phyloP scores from a whole-genome alignment of 1,284 basidiomycete species.

The Moesziomyces sp. region DNA sequence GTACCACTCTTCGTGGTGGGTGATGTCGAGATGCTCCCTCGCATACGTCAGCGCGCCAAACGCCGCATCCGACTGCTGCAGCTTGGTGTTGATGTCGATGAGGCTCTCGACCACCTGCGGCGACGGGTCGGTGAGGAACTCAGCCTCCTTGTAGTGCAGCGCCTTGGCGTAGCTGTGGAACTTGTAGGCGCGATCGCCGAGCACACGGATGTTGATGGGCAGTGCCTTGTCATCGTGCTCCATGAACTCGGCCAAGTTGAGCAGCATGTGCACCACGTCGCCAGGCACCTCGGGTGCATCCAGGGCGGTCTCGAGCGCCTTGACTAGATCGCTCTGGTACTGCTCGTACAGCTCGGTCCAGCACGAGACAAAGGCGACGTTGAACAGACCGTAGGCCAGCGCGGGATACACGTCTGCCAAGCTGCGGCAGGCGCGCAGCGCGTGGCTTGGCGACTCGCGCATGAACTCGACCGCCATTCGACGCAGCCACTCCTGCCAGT shows the following conservation, averaged over 20 bases:
- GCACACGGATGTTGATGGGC: constrained; percentile 90
- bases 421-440: constrained; percentile 92
- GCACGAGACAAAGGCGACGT: constrained; percentile 97
- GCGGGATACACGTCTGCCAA: constrained; percentile 91
- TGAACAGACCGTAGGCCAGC: constrained; percentile 93
- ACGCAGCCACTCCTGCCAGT: constrained; percentile 97
- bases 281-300: constrained; percentile 82
- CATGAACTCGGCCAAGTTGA: constrained; percentile 99
- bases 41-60: constrained; percentile 66
- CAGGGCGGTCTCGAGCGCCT: constrained; percentile 88
- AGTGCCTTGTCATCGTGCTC: constrained; percentile 98
- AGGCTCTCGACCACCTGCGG: constrained; percentile 86
- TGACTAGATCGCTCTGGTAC: constrained; percentile 74
- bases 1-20: constrained; percentile 95
- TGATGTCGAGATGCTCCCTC: constrained; percentile 74
- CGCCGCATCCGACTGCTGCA: constrained; percentile 77
- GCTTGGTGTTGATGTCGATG: constrained; percentile 95
- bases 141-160: constrained; percentile 97
- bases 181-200: constrained; percentile 90
- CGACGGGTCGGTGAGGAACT: constrained; percentile 91
- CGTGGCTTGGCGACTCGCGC: constrained; percentile 97
- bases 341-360: constrained; percentile 93
- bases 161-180: constrained; percentile 98
- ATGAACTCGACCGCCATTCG: constrained; percentile 94
- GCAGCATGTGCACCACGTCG: constrained; percentile 90